Base-by-base conservation (phyloP, 78 protist species). In the Dictyostelium firmibasis region DNA sequence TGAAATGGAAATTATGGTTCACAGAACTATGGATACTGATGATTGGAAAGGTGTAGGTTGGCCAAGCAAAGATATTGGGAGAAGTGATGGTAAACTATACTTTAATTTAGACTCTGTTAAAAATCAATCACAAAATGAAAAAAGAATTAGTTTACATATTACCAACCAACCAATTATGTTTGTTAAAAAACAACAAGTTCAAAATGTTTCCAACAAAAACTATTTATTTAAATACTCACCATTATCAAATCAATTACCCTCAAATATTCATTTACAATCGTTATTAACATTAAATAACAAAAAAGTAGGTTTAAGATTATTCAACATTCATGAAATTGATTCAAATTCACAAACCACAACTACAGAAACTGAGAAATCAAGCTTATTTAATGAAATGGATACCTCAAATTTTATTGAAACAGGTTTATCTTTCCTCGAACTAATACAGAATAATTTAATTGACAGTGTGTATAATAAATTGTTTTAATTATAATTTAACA, bases 1-100 rank as follows among this genome's bases (percentile, higher is more conserved):
- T 60, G 83, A 76, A 11, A 31, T 94, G 14, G 97, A 94, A 33
- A 81, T 88, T 20, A 94, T 94, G 97, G 29, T 94, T 44, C 97
- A 94, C 72, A 29, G 97, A 33, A 94, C 57, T 2, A 33, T 78
- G 9, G 11, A 31, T 0, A 77, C 50, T 7, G 97, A 94, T 62
- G 97, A 94, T 81, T 18, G 75, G 8, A 81, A 77, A 4, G 97
- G 97, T 47, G 23, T 89, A 3, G 35, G 7, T 1, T 44, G 38
- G 44, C 87, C 94, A 14, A 36, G 29, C 11, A 64, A 20, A 16
- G 94, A 89, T 35, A 25, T 9, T n/a, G 27, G 83, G 9, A 81
- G 87, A 81, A 38, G 57, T 41, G 88, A 89, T 35, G 94, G 74
- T n/a, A 89, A 81, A 69, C 4, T 89, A 4, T 89, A 89, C 47